Percentiles rank a stretch among this genome's conserved stretches.
phyloP scores from a whole-genome alignment of 768 basidiomycete species.

The Suillus brevipes region DNA sequence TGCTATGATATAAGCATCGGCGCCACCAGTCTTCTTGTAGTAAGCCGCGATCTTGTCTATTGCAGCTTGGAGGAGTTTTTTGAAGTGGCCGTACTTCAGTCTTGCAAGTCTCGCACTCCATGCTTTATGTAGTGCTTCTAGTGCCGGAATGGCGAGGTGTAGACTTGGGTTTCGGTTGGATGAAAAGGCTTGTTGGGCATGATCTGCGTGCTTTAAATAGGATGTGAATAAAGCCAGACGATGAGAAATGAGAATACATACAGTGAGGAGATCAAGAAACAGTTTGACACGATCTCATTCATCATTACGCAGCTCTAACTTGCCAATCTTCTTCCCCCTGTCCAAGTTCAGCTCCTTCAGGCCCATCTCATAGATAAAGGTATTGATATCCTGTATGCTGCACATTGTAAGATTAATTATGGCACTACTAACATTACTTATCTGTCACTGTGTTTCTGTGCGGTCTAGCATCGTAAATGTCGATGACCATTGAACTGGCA shows the following conservation, averaged over 20 bases:
- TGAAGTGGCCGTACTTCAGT: conserved; percentile 22
- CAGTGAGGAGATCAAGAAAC: conserved; percentile 22
- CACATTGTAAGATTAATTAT: background rate
- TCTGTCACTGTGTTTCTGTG: conserved; percentile 16
- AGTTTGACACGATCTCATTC: conserved; percentile 25
- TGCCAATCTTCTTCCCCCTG: conserved; percentile 19
- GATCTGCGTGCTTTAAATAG: conserved; percentile 26
- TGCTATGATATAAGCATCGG: conserved; percentile 32
- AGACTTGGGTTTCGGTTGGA: conserved; percentile 24
- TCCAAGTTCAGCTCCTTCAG: conserved; percentile 17
- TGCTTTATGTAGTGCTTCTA: conserved; percentile 29
- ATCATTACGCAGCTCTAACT: conserved; percentile 11
- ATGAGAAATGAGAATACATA: conserved; percentile 6
- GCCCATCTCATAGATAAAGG: conserved; percentile 27
- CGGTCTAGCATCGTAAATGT: conserved; percentile 20
- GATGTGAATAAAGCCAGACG: background rate
- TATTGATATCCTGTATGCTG: background rate
- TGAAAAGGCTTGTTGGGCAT: conserved; percentile 34
- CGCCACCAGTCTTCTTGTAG: conserved; percentile 34
- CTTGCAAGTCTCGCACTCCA: conserved; percentile 18
- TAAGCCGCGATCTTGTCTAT: conserved; percentile 32
- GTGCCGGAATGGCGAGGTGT: conserved; percentile 30
- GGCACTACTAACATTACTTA: background rate
- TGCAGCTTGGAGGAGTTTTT: conserved; percentile 27
- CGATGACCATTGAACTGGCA: conserved; percentile 35